Evolutionary conservation across 495 filamentous ascomycete species (phyloP), one percentile per base, ranked within the genome.

Genomic region (Hypoxylon trugodes): DNA sequence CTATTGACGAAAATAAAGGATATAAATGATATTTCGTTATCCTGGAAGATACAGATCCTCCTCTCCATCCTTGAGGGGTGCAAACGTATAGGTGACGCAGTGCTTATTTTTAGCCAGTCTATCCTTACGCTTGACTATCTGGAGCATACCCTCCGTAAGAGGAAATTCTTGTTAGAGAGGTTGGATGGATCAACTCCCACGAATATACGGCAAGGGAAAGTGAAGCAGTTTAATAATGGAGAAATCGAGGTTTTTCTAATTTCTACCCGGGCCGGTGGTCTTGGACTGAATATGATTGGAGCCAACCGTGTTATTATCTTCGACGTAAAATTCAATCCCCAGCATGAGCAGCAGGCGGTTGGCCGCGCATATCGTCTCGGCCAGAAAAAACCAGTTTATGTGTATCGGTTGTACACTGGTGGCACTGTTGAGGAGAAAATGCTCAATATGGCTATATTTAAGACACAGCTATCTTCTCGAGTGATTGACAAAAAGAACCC

Each of bases 341-440:
- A 82, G 4, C 83, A 86, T 73, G 94, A 97, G 69, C 86, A 93
- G 54, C 94, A 98, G 71, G 94, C 94, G 5, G 84, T 98, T 51
- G 93, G 92, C 6, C 83, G 94, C 63, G 89, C 89, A 0, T 96
- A 96, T 70, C 90, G 94, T 2, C 80, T 98, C 16, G 93, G 94
- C 0, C 94, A 98, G 68, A 74, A 72, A 13, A 97, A 96, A 63
- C 80, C 82, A 1, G 93, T 96, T 1, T 96, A 81, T 73, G 91
- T 97, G 2, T 98, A 98, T 70, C 89, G 90, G n/a, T 85, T 98
- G 48, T 75, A 89, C 18, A 77, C 85, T 10, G 91, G 86, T 3
- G 93, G 93, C 1, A 96, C 93, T 0, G 91, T 87, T 68, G 92
- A 97, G 69, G 83, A 88, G 21, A 78, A 79, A 0, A 75, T 93